These are phyloP conservation scores for Colletotrichum lentis DNA, from an alignment of 2,329 filamentous ascomycete species.

Conservation along the genomic window DNA sequence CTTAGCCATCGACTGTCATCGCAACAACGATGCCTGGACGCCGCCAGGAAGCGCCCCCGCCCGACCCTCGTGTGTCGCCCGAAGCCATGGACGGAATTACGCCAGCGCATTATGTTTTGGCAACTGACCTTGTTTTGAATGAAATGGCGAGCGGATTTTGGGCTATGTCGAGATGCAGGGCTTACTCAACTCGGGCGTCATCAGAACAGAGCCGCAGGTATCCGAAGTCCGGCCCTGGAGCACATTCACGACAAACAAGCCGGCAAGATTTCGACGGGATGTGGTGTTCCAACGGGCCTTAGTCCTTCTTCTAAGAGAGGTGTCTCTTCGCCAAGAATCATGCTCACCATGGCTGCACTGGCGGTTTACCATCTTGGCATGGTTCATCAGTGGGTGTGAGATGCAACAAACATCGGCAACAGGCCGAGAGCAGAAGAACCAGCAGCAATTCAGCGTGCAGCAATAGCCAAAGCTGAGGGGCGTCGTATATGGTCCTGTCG, in stretches of 20 bases:
- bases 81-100: neutral
- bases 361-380: conserved; percentile 16
- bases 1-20: conserved; percentile 1
- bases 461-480: conserved; percentile 18
- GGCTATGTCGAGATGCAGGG: neutral
- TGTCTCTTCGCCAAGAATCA: neutral
- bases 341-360: neutral
- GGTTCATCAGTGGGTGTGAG: conserved; percentile 12
- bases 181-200: conserved; percentile 5
- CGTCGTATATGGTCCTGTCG: conserved; percentile 32
- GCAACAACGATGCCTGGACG: conserved; percentile 4
- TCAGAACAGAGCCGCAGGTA: conserved; percentile 7
- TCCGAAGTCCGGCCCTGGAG: neutral
- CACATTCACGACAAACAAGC: too few relatives aligned
- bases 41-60: neutral
- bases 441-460: neutral
- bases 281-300: neutral
- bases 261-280: neutral
- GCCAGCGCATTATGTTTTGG: neutral
- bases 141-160: too few relatives aligned
- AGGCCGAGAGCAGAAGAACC: neutral
- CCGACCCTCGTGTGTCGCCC: conserved; percentile 12
- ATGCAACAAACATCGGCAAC: neutral
- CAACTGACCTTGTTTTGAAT: neutral
- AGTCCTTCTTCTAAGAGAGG: neutral